phyloP scores from a whole-genome alignment of 2,329 filamentous ascomycete species.

The Byssochlamys sp. region DNA sequence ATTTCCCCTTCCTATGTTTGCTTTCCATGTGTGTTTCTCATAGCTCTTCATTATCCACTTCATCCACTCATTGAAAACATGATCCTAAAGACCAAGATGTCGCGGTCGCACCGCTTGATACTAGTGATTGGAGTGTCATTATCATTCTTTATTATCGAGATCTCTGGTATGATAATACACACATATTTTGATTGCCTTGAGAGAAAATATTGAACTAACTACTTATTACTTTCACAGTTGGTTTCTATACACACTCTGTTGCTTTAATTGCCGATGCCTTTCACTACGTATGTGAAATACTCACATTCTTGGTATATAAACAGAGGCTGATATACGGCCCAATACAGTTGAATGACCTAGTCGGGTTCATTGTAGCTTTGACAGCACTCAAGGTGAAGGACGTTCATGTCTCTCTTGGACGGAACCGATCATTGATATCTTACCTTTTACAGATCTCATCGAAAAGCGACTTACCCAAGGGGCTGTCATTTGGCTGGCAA shows the following conservation, averaged over 20 bases:
- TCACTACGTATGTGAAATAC: constrained; percentile 53
- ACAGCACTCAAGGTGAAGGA: constrained; percentile 50
- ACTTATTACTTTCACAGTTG: constrained; percentile 35
- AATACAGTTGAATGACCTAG: constrained; percentile 58
- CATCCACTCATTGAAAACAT: neutral
- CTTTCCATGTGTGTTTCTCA: too few relatives aligned
- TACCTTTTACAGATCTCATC: constrained; percentile 40
- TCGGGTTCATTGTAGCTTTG: constrained; percentile 59
- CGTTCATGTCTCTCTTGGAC: neutral
- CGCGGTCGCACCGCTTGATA: constrained; percentile 12
- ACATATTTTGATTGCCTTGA: neutral
- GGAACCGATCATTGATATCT: neutral
- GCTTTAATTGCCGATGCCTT: constrained; percentile 69
- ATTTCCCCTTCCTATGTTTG: too few relatives aligned
- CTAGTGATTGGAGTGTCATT: constrained; percentile 39
- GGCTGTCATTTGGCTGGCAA: constrained; percentile 66
- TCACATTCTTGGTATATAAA: neutral
- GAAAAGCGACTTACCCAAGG: constrained; percentile 49
- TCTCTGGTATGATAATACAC: constrained; percentile 24
- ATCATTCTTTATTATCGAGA: constrained; percentile 39
- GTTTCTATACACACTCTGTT: constrained; percentile 61
- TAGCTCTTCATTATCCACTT: neutral
- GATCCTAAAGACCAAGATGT: neutral
- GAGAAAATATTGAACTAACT: neutral
- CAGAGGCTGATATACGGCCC: neutral